A percentile compares a stretch with the other conserved stretches of the same genome.
Evolutionary conservation across 2,329 filamentous ascomycete genomes (phyloP).

Genomic region (Mycosphaerella arachidis): DNA sequence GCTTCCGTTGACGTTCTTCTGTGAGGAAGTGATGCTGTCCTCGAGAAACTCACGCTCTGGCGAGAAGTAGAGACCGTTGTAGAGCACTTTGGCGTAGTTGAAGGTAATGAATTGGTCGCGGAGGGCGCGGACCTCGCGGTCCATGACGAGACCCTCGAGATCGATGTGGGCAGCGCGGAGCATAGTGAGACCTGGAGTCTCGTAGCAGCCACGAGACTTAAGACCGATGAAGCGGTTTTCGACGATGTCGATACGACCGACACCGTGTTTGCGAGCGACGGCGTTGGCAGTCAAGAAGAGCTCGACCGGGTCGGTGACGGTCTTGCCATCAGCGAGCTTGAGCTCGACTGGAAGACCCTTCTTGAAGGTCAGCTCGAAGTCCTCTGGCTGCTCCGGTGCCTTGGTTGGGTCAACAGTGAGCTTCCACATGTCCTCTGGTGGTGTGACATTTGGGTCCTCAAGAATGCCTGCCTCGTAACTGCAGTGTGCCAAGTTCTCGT

Average conservation of each 20-base stretch:
- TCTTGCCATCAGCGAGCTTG: conserved; percentile 50
- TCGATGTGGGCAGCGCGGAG: conserved; percentile 57
- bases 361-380: conserved; percentile 68
- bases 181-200: conserved; percentile 57
- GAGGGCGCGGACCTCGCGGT: conserved; percentile 63
- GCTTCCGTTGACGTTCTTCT: conserved; percentile 58
- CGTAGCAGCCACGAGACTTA: conserved; percentile 78
- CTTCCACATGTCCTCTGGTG: conserved; percentile 78
- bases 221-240: conserved; percentile 77
- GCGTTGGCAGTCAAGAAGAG: conserved; percentile 69
- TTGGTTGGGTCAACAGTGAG: conserved; percentile 61
- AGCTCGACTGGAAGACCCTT: conserved; percentile 71
- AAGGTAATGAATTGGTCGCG: conserved; percentile 67
- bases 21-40: conserved; percentile 56
- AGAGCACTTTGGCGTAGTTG: conserved; percentile 55
- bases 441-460: conserved; percentile 60
- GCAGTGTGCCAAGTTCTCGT: conserved; percentile 71
- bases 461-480: conserved; percentile 75
- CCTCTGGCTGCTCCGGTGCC: conserved; percentile 65
- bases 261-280: conserved; percentile 66
- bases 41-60: conserved; percentile 69
- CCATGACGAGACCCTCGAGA: conserved; percentile 63
- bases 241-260: conserved; percentile 79
- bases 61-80: conserved; percentile 66
- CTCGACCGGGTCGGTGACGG: conserved; percentile 63